Base-by-base conservation (phyloP, 2,329 filamentous ascomycete species). In the Tolypocladium nubicola region DNA sequence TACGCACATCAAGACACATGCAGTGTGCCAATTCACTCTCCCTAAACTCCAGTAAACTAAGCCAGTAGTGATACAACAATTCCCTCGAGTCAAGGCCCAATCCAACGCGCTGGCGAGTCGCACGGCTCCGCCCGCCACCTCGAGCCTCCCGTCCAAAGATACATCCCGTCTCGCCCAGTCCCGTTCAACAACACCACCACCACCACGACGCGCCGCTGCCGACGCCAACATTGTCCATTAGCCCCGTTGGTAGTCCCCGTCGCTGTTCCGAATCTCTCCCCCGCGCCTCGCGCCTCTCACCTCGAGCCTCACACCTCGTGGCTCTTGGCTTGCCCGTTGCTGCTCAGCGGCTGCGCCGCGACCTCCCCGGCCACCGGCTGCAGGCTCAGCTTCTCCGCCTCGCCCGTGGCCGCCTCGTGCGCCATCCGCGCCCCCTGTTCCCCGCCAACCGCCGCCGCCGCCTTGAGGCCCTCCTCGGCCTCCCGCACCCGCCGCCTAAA, bases 401-500 rank as follows among this genome's bases (percentile, higher is more conserved):
- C 79, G n/a, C 66, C 69, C 61, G 74, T 65, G 1, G 72, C 37
- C 19, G 56, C 70, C 11, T 79, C 78, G 57, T 78, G 74, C 1
- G 76, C 76, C 67, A 80, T 64, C 55, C 75, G 76, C 21, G 73
- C 63, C 4, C 76, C 77, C 58, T 78, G 76, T 21, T 82, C 80
- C 37, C 77, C 79, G 7, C 79, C 80, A 8, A 70, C 68, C 0
- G 72, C 65, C 0, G 73, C 74, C 1, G 79, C 81, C n/a, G 74
- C 75, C 70, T 79, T 81, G n/a, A 96, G 77, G 0, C 81, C 80
- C 52, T 90, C 87, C 73, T 97, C 90, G 0, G 91, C 87, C 61
- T 92, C 88, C 56, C 86, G 83, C 33, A 97, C 88, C 56, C 92
- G 84, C 72, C 88, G 88, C 77, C 94, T 91, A 76, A 97, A 96